These are phyloP conservation scores for Dysphania ambrosioides DNA, from an alignment of 148 eudicot species.

Conservation along the genomic window DNA sequence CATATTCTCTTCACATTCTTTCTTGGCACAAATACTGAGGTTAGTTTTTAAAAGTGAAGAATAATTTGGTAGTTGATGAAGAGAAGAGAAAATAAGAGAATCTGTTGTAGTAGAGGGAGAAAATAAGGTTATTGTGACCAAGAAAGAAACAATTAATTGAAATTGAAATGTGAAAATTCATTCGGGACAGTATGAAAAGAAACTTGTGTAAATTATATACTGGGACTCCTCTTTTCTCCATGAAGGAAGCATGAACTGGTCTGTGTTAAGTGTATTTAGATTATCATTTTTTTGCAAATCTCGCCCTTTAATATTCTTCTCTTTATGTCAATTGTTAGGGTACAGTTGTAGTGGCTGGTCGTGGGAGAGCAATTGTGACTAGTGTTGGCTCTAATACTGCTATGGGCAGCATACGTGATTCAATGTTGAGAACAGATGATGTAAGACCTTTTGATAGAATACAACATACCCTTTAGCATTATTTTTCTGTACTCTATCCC, in stretches of 20 bases:
- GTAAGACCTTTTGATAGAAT: conserved; percentile 39
- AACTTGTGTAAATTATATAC: not conserved
- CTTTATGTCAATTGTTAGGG: conserved; percentile 52
- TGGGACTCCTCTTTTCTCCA: not conserved
- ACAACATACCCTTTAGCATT: not conserved
- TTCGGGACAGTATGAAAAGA: no score
- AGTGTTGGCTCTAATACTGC: conserved; percentile 99
- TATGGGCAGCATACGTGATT: conserved; percentile 98
- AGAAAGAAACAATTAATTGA: no score
- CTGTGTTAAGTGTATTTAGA: not conserved
- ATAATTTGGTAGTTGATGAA: no score
- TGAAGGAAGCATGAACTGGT: not conserved
- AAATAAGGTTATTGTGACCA: no score
- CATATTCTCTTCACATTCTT: no score
- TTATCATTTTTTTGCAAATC: not conserved
- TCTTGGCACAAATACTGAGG: no score
- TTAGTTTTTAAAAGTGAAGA: no score
- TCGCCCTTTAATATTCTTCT: conserved; percentile 15
- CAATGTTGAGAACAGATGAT: conserved; percentile 94
- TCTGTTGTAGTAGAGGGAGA: not conserved
- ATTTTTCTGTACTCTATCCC: not conserved
- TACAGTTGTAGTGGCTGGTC: conserved; percentile 90
- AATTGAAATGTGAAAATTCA: no score
- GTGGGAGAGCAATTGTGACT: conserved; percentile 89
- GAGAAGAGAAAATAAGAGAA: not conserved